Evolutionary conservation across 1,284 basidiomycete species (phyloP), one percentile per base, ranked within the genome.

Genomic region (Blastosporella zonata): DNA sequence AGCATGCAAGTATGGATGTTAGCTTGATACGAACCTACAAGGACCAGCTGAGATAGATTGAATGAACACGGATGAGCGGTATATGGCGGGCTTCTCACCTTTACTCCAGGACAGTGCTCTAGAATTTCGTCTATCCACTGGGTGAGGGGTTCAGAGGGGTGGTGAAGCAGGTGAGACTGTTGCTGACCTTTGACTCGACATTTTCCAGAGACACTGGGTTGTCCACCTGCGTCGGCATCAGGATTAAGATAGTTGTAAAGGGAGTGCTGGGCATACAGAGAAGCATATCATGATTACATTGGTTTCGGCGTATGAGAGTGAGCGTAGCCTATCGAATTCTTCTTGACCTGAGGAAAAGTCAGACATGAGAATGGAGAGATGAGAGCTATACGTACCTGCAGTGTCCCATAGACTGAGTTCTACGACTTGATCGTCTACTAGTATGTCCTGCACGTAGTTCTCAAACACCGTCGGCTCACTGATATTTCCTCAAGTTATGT

Each of bases 321-420:
- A 93, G 40, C 96, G 79, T 47, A 98, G 70, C 42, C 93, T 77
- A 65, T 97, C 95, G 65, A 97, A 97, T 60, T 97, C 95, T 72
- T 98, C 95, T 68, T 97, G 93, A 20, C 92, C 94, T 93, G 63
- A 33, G 34, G 13, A 22, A 28, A 39, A 43, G 6, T 18, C 17
- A 15, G 22, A 28, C 17, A 31, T 39, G 47, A n/a, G 33, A 13
- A n/a, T 21, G n/a, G 31, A 15, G 22, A 28, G 27, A 17, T 22
- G 8, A 29, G 20, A 21, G 22, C 6, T n/a, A 33, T 31, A 12
- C 22, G 57, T 61, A 91, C 93, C 93, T 31, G 95, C 95, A 34
- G 95, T 97, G 66, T 98, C 96, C 95, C 95, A 98, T 50, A 98
- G 65, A 61, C 91, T 92, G 41, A 98, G 73, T 63, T 98, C 95